A percentile compares a stretch with the other conserved stretches of the same genome.
phyloP scores from a whole-genome alignment of 768 basidiomycete species.

The Leccinum ochraceum region DNA sequence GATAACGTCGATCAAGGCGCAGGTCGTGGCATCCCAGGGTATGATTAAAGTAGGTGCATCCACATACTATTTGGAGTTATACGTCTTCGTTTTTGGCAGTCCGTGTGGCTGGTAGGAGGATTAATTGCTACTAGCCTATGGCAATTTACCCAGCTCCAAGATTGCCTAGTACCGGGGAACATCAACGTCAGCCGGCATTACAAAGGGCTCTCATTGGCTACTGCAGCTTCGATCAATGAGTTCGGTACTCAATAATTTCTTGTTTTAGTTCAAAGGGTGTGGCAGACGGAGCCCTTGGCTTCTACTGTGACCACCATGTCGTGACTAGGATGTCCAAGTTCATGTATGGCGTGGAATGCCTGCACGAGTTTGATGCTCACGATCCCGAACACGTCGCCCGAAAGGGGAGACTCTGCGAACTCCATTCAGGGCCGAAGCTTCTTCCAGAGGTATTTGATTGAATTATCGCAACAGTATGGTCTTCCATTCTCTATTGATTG shows the following conservation, averaged over 20 bases:
- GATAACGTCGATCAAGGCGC: constrained; percentile 63
- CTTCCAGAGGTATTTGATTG: constrained; percentile 84
- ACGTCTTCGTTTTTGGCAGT: constrained; percentile 41
- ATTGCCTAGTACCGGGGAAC: constrained; percentile 53
- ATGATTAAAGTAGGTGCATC: constrained; percentile 54
- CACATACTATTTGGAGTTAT: not conserved
- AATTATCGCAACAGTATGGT: constrained; percentile 65
- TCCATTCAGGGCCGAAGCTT: constrained; percentile 77
- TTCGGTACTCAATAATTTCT: not conserved
- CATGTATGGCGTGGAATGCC: constrained; percentile 82
- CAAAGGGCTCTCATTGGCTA: constrained; percentile 33
- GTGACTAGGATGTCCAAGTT: constrained; percentile 78
- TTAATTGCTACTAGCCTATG: constrained; percentile 77
- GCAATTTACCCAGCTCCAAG: constrained; percentile 75
- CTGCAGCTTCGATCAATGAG: constrained; percentile 1
- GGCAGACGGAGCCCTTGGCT: constrained; percentile 81
- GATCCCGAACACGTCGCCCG: constrained; percentile 69
- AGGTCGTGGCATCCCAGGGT: constrained; percentile 68
- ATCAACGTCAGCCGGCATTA: constrained; percentile 75
- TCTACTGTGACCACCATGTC: constrained; percentile 84
- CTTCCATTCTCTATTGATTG: constrained; percentile 16
- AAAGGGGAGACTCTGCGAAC: constrained; percentile 62
- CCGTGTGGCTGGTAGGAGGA: constrained; percentile 80
- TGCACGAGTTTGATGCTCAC: constrained; percentile 62
- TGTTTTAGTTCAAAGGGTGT: constrained; percentile 64